Evolutionary conservation across 331 rosid species (phyloP), one percentile per base, ranked within the genome.

Genomic region (Arachis monticola): DNA sequence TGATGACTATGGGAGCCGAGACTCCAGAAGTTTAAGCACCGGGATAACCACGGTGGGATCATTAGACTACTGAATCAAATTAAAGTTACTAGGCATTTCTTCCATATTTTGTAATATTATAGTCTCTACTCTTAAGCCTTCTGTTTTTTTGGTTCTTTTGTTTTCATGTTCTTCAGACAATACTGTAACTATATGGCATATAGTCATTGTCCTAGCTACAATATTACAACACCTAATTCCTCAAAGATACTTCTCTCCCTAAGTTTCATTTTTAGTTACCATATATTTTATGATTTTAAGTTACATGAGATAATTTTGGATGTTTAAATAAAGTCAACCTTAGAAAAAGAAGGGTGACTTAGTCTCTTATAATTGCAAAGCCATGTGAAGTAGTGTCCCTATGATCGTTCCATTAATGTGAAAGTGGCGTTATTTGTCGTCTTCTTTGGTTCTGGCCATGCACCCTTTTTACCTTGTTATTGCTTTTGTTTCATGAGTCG

Each of bases 41-140:
- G 95, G 94, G 72, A 84, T 90, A 58, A 83, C 93, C 14, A 73
- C 88, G 0, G 95, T 90, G 13, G 96, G 98, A 73, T 83, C 98
- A 8, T 85, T 88, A 45, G 93, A 90, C 78, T 90, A 81, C 79
- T 88, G 83, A 90, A 85, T 55, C 13, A 62, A 65, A 71, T 72
- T 79, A 80, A 84, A 69, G 81, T 82, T 67, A 77, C 78, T 77
- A 53, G 59, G 67, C 71, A 67, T 70, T 77, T 60, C 46, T 76
- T 77, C 58, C 60, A 82, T 75, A 75, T 67, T 68, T 68, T 85
- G 87, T 81, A 82, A 79, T 83, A 78, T 82, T 82, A 74, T 70
- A 76, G 83, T 74, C 78, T 74, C 78, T 82, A 76, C 80, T 82
- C 58, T 59, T 8, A 58, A 66, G 78, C 61, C 76, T 42, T 58